These are phyloP conservation scores for Turnera subulata DNA, from an alignment of 345 rosid genomes.

Conservation along the genomic window DNA sequence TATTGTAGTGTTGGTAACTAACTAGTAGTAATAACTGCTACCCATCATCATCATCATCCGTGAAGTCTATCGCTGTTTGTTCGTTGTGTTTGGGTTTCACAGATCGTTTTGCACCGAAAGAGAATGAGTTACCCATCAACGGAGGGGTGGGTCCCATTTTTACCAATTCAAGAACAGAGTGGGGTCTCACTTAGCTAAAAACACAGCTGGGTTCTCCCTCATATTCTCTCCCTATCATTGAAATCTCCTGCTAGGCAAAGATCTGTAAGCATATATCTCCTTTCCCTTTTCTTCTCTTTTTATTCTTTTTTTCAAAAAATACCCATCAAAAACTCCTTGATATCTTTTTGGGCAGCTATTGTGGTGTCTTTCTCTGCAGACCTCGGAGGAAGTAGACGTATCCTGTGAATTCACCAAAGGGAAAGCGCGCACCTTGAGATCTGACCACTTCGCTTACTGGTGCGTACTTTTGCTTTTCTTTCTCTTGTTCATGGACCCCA, in stretches of 20 bases:
- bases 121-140: not conserved
- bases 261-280: constrained; percentile 13
- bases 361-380: too few relatives aligned
- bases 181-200: constrained; percentile 18
- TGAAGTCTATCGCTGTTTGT: too few relatives aligned
- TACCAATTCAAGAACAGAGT: constrained; percentile 3
- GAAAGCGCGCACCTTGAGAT: constrained; percentile 20
- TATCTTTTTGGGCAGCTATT: too few relatives aligned
- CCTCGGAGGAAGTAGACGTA: too few relatives aligned
- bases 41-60: too few relatives aligned
- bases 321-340: not conserved
- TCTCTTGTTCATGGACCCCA: constrained; percentile 21
- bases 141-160: constrained; percentile 19
- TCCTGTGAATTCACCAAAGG: not conserved
- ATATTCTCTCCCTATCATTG: constrained; percentile 4
- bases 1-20: too few relatives aligned
- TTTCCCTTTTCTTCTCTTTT: not conserved
- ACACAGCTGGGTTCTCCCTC: constrained; percentile 21
- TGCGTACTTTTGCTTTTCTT: not conserved
- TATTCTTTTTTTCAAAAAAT: not conserved
- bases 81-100: too few relatives aligned
- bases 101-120: constrained; percentile 2
- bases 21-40: too few relatives aligned
- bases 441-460: constrained; percentile 16
- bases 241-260: constrained; percentile 7